Conservation (phyloP, 2,329 filamentous ascomycete genomes). For the Sordariomycetes sp. region DNA sequence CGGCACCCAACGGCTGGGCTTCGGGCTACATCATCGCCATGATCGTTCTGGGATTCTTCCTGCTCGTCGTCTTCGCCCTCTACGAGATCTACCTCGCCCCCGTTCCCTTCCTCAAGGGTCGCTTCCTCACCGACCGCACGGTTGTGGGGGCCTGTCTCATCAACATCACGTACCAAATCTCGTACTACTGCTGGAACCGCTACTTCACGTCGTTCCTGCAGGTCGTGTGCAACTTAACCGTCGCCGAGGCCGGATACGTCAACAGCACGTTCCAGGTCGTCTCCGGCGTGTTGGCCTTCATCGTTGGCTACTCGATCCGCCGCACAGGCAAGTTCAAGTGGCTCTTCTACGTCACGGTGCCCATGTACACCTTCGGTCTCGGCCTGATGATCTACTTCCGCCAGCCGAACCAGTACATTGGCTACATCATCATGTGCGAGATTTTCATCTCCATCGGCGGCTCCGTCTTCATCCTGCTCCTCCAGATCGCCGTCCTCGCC, state of each 20-base stretch:
- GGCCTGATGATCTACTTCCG: slow-evolving; percentile 27
- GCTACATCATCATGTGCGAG: slow-evolving; percentile 43
- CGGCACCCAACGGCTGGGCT: slow-evolving; percentile 34
- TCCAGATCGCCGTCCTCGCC: slow-evolving; percentile 50
- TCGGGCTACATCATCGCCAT: slow-evolving; percentile 42
- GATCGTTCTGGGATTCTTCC: slow-evolving; percentile 46
- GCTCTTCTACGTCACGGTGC: slow-evolving; percentile 31
- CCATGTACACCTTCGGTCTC: slow-evolving; percentile 44
- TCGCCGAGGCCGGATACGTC: slow-evolving; percentile 30
- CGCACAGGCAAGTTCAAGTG: slow-evolving; percentile 26
- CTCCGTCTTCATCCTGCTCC: slow-evolving; percentile 42
- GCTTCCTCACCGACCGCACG: slow-evolving; percentile 36
- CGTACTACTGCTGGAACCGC: slow-evolving; percentile 36
- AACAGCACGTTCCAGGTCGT: slow-evolving; percentile 4
- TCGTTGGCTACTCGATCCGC: slow-evolving; percentile 2
- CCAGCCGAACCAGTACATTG: slow-evolving; percentile 26
- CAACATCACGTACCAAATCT: slow-evolving; percentile 27
- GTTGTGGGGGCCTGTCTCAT: slow-evolving; percentile 35
- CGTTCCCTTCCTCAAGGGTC: slow-evolving; percentile 41
- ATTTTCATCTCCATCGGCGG: slow-evolving; percentile 43
- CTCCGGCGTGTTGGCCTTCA: slow-evolving; percentile 3
- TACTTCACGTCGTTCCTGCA: slow-evolving; percentile 44
- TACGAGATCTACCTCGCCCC: slow-evolving; percentile 47
- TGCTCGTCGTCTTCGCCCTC: slow-evolving; percentile 39
- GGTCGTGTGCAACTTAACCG: slow-evolving; percentile 28